Base-by-base conservation (phyloP, 1,284 basidiomycete species). In the Cutaneotrichosporon sp. region DNA sequence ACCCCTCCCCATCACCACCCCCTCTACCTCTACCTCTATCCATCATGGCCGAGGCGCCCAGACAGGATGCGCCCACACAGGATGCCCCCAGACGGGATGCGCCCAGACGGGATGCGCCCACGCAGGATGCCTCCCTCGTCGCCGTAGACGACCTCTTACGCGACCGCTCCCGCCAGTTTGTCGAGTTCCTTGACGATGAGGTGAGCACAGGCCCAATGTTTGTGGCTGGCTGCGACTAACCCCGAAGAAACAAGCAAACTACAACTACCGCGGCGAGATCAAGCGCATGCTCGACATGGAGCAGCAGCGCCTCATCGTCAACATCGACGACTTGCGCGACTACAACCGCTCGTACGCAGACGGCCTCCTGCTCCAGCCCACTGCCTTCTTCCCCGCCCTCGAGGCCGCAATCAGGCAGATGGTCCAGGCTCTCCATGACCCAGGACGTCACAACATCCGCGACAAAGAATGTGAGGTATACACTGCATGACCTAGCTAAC, bases 291-390 rank as follows among this genome's bases (percentile, higher is more conserved):
- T 99, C 47, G 87, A 90, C 59, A 83, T 86, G 33, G 89, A 92
- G 72, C 87, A 89, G 73, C 89, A 92, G 69, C 88, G 97, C 72
- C 87, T 99, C 72, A 88, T 97, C 72, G 87, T 99, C 78, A 99
- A 97, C 80, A 85, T 99, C 70, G 95, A 99, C 80, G 94, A 99
- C 81, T 82, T 99, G 68, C 89, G 97, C 78, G 91, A 94, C 79
- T 95, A 95, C 79, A 87, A 92, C 77, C 87, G 94, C 75, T 87
- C 90, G 61, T 89, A 81, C 58, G 81, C 81, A 46, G 81, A 83
- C 59, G 81, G 92, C 0, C 84, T 99, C 16, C 84, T 99, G 60
- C 90, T 91, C 73, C 86, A 92, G 55, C 97, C 97, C 4, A 87
- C 88, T 34, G 89, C 92, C 47, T 97, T 86, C 75, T 83, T 97